These are phyloP conservation scores for Fraxinus platypoda DNA, from an alignment of 305 asterid species.

Conservation along the genomic window DNA sequence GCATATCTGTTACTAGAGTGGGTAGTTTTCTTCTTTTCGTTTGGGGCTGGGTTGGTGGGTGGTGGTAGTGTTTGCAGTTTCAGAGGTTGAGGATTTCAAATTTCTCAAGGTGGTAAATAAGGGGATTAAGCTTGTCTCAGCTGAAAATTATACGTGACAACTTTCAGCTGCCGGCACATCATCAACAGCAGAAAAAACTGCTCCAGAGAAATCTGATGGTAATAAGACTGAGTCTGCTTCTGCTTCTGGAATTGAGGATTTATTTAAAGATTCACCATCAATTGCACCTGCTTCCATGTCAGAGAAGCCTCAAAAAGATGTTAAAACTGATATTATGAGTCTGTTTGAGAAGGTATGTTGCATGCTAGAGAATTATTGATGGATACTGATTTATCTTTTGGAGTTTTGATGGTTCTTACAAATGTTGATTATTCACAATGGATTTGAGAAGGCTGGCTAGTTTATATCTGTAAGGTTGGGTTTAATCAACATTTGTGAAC, in stretches of 20 bases:
- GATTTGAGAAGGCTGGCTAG: background rate
- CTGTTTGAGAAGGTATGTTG: constrained; percentile 92
- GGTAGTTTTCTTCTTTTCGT: background rate
- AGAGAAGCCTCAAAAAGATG: constrained; percentile 67
- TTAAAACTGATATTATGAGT: constrained; percentile 90
- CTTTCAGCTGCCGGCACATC: constrained; percentile 74
- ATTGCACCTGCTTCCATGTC: constrained; percentile 40
- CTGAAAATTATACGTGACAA: constrained; percentile 25
- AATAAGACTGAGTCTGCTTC: constrained; percentile 47
- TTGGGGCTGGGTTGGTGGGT: background rate
- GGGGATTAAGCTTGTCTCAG: constrained; percentile 21
- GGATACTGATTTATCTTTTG: background rate
- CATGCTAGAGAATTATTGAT: constrained; percentile 12
- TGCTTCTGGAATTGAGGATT: constrained; percentile 69
- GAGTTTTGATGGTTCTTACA: background rate
- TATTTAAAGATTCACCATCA: constrained; percentile 69
- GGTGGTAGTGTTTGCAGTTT: constrained; percentile 3
- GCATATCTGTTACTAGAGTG: background rate
- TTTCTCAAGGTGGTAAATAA: constrained; percentile 7
- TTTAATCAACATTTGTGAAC: constrained; percentile 3
- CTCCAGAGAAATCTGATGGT: constrained; percentile 40
- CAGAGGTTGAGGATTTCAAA: background rate
- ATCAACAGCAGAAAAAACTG: constrained; percentile 49
- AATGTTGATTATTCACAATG: background rate
- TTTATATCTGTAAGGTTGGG: background rate